Evolutionary conservation across 2,329 filamentous ascomycete genomes (phyloP), one percentile per base, ranked within the genome.

Genomic region (Pseudocercospora crystallina): DNA sequence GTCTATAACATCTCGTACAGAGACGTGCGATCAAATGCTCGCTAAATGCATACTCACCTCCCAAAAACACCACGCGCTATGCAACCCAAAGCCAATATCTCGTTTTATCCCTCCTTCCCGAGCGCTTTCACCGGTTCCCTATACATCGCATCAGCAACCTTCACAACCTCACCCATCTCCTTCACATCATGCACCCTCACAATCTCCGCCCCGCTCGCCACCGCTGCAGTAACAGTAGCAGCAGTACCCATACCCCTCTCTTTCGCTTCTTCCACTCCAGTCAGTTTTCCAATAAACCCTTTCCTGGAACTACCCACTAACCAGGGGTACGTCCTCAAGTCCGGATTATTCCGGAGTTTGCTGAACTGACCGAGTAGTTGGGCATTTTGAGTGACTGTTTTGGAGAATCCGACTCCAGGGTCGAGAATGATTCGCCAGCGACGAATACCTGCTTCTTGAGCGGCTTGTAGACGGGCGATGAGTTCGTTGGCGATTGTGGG

Each of bases 401-500:
- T 99, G 49, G 94, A 90, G 67, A 99, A 99, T 0, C 94, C 94
- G 30, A 99, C 81, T 0, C 94, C 94, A 0, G 94, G 94, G 67
- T 99, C 94, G 1, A 97, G 82, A 31, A 97, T 84, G 58, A 99
- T 95, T 58, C 92, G 87, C 94, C 94, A 99, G 42, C 91, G 85
- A 3, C 89, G 80, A 37, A 99, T 81, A 0, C 94, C 94, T 0
- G 90, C 90, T 11, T 76, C 79, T 69, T 95, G 73, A n/a, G 94
- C 94, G 2, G 82, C 88, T 0, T 74, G 74, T 5, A 97, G 80
- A 12, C 91, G 86, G 8, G 73, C 77, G 2, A 79, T 73, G 5
- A 96, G 80, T 71, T 95, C 91, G 1, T 67, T 61, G 5, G 79
- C 82, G 2, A 96, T 77, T 8, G 80, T 82, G 0, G 76, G 67